Conservation (phyloP, 2,329 filamentous ascomycete genomes). For the Nigrospora sphaerica region DNA sequence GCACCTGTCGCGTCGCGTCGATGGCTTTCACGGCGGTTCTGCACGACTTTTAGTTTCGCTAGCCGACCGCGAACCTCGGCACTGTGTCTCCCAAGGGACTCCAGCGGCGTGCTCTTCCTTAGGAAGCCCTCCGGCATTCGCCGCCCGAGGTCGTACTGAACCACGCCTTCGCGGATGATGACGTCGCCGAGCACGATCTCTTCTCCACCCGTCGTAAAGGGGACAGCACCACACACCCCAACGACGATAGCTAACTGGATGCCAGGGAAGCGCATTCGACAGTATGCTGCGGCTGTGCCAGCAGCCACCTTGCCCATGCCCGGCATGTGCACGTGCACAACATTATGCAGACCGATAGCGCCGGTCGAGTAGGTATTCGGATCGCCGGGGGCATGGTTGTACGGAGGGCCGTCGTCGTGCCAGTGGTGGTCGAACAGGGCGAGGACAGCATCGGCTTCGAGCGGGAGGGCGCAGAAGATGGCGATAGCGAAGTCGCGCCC, state of each 20-base stretch:
- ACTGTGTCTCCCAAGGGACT: slow-evolving; percentile 12
- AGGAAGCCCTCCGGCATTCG: slow-evolving; percentile 12
- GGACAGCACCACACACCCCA: slow-evolving; percentile 14
- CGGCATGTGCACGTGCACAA: too few relatives aligned
- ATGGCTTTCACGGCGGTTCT: too few relatives aligned
- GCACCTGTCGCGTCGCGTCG: too few relatives aligned
- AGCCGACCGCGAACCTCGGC: slow-evolving; percentile 13
- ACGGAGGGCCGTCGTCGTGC: slow-evolving; percentile 9
- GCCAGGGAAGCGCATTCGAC: too few relatives aligned
- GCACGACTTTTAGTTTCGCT: slow-evolving; percentile 19
- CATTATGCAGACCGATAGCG: too few relatives aligned
- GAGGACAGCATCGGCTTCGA: slow-evolving; percentile 16
- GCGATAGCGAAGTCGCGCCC: too few relatives aligned
- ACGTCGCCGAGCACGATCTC: slow-evolving; percentile 18
- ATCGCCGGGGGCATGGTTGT: too few relatives aligned
- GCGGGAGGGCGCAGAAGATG: too few relatives aligned
- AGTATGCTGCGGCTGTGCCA: too few relatives aligned
- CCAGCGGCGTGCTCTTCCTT: slow-evolving; percentile 11
- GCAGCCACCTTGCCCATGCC: too few relatives aligned
- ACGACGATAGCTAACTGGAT: slow-evolving; percentile 11
- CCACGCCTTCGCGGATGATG: slow-evolving; percentile 16
- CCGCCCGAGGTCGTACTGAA: too few relatives aligned
- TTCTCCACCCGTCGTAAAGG: slow-evolving; percentile 2
- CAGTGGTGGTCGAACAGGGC: slow-evolving; percentile 16
- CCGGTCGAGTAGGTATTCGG: too few relatives aligned